Conservation (phyloP, 371 early-diverging fungal species). For the Conidiobolus incongruus region DNA sequence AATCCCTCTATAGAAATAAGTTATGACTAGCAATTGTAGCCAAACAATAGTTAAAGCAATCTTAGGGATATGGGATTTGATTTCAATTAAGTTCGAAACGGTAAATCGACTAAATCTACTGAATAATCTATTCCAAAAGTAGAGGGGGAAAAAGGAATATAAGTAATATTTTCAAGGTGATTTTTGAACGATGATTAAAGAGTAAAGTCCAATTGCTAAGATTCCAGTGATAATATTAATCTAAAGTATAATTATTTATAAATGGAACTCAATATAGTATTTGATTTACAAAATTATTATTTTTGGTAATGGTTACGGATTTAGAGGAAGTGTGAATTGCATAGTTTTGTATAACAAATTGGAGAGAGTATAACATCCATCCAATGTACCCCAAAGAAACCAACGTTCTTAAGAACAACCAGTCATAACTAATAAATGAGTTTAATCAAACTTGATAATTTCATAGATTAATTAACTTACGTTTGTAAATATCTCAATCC, state of each 20-base stretch:
- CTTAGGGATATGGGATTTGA: slow-evolving; percentile 1
- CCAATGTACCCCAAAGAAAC: slow-evolving; percentile 78
- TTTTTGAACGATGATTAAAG: slow-evolving; percentile 35
- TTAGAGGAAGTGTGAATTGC: no score
- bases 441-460: neutral
- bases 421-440: slow-evolving; percentile 43
- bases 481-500: slow-evolving; percentile 89
- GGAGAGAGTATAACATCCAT: no score
- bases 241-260: slow-evolving; percentile 9
- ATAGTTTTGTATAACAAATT: no score
- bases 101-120: slow-evolving; percentile 7
- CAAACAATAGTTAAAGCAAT: slow-evolving; percentile 13
- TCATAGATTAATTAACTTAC: slow-evolving; percentile 8
- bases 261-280: neutral
- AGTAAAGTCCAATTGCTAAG: slow-evolving; percentile 14
- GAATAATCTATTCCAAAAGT: slow-evolving; percentile 59
- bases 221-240: slow-evolving; percentile 15
- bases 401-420: slow-evolving; percentile 67
- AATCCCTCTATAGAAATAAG: slow-evolving; percentile 46
- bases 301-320: no score
- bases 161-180: slow-evolving; percentile 67
- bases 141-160: slow-evolving; percentile 64
- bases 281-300: slow-evolving; percentile 3
- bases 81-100: neutral
- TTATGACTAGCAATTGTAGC: slow-evolving; percentile 47